These are phyloP conservation scores for Pezicula neosporulosa DNA, from an alignment of 2,329 filamentous ascomycete species.

Conservation along the genomic window DNA sequence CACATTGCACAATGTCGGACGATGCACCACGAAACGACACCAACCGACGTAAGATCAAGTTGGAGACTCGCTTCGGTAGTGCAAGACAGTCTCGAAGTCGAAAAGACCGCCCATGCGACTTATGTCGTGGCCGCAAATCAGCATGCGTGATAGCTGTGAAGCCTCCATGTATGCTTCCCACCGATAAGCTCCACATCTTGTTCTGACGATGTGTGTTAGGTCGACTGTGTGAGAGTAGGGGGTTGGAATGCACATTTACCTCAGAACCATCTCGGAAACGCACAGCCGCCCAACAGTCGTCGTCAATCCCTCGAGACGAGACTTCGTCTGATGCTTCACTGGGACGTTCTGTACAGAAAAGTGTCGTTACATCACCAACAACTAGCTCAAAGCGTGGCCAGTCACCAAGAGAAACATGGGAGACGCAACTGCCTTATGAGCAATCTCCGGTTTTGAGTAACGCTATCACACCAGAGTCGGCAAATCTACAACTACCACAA, in stretches of 20 bases:
- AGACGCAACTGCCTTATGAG: too few species aligned
- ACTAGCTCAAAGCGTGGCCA: not conserved
- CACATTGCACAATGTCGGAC: not conserved
- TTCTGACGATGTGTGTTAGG: constrained; percentile 12
- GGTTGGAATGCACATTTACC: constrained; percentile 21
- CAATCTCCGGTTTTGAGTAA: too few species aligned
- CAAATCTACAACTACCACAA: not conserved
- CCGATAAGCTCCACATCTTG: not conserved
- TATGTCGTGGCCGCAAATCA: constrained; percentile 41
- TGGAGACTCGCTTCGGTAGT: constrained; percentile 38
- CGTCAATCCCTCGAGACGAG: not conserved
- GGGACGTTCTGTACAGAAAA: not conserved
- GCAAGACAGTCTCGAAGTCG: constrained; percentile 38
- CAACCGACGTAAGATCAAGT: constrained; percentile 34
- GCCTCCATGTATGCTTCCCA: constrained; percentile 38
- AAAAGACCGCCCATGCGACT: constrained; percentile 44
- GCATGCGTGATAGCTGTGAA: constrained; percentile 42
- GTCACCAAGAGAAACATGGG: not conserved
- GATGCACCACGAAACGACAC: constrained; percentile 1
- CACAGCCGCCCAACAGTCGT: too few species aligned
- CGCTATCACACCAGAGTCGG: not conserved
- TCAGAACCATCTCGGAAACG: constrained; percentile 9
- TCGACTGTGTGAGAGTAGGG: constrained; percentile 23
- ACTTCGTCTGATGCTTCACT: not conserved
- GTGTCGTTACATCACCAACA: not conserved